phyloP scores from a whole-genome alignment of 129 eudicot species.

The Flaveria trinervia region DNA sequence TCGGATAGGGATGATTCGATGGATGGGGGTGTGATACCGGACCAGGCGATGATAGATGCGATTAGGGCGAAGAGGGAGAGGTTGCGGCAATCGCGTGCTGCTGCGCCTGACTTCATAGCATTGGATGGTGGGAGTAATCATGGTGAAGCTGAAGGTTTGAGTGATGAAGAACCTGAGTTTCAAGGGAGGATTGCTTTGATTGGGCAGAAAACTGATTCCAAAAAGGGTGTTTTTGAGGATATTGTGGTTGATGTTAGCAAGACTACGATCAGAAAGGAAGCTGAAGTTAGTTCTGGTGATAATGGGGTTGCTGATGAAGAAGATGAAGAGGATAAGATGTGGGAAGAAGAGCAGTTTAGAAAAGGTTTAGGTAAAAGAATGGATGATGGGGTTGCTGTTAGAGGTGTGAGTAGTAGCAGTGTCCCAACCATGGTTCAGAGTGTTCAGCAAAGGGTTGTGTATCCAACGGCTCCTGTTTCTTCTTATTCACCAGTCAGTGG shows the following conservation, averaged over 20 bases:
- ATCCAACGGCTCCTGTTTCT: constrained; percentile 31
- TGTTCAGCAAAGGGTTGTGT: constrained; percentile 41
- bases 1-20: constrained; percentile 3
- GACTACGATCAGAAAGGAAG: constrained; percentile 31
- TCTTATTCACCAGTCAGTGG: constrained; percentile 45
- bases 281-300: constrained; percentile 28
- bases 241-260: constrained; percentile 40
- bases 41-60: constrained; percentile 59
- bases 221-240: constrained; percentile 87
- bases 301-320: constrained; percentile 55
- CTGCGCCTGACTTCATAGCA: constrained; percentile 76
- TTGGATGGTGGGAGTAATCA: constrained; percentile 90
- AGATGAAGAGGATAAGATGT: constrained; percentile 88
- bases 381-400: constrained; percentile 58
- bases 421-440: constrained; percentile 34
- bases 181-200: constrained; percentile 74
- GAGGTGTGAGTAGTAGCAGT: constrained; percentile 44
- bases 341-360: constrained; percentile 96
- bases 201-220: constrained; percentile 63
- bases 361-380: constrained; percentile 86
- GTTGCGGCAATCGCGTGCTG: constrained; percentile 58
- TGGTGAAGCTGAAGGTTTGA: constrained; percentile 89
- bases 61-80: constrained; percentile 72
- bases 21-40: constrained; percentile 31
- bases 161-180: constrained; percentile 97